Evolutionary conservation across 495 filamentous ascomycete species (phyloP).

Genomic region (Cryomyces minteri): DNA sequence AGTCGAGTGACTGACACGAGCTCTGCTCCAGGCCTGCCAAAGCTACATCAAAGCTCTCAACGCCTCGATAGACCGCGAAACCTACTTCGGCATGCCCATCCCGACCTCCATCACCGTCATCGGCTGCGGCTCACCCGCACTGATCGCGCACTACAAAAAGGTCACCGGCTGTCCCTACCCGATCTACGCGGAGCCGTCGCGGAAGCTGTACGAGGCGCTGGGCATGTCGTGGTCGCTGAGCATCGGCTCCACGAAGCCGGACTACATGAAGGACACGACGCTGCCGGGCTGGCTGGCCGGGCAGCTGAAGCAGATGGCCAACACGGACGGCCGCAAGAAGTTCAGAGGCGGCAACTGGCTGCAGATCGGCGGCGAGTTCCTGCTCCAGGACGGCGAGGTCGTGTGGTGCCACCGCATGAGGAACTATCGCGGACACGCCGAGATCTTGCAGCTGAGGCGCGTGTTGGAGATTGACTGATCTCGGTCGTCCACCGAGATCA

Average conservation of each 20-base stretch:
- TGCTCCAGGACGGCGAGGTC: not conserved
- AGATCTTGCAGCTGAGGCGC: not conserved
- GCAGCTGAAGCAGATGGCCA: not conserved
- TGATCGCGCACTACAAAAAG: slow-evolving; percentile 6
- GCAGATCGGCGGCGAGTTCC: slow-evolving; percentile 2
- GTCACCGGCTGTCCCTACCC: slow-evolving; percentile 2
- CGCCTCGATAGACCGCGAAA: slow-evolving; percentile 1
- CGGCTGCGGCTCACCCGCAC: slow-evolving; percentile 8
- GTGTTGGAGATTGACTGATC: slow-evolving; percentile 1
- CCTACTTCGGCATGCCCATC: not conserved
- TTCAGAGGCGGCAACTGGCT: not conserved
- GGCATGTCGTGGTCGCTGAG: not conserved
- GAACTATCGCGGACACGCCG: not conserved
- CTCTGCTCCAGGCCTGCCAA: slow-evolving; percentile 7
- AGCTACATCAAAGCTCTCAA: slow-evolving; percentile 7
- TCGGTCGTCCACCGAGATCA: not conserved
- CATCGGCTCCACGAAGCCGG: not conserved
- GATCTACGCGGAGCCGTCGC: slow-evolving; percentile 1
- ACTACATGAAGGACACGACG: not conserved
- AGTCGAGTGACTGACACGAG: not conserved
- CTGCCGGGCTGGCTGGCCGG: not conserved
- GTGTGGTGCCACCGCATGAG: not conserved
- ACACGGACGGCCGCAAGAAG: not conserved
- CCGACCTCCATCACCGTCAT: slow-evolving; percentile 9
- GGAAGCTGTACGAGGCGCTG: slow-evolving; percentile 1